Base-by-base conservation (phyloP, 331 rosid species). In the Cydonia oblonga region DNA sequence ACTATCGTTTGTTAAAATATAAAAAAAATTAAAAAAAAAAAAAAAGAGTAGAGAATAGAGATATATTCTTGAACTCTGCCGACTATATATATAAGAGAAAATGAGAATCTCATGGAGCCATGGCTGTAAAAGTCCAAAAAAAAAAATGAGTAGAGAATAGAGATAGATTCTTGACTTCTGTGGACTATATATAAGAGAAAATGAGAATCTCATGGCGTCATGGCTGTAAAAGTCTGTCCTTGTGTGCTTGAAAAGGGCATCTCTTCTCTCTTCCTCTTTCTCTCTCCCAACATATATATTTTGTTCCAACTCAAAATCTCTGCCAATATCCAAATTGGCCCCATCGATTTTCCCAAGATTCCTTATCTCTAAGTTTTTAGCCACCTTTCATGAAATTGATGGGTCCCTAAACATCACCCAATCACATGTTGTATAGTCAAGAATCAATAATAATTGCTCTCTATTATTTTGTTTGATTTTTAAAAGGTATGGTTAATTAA, bases 151-250 rank as follows among this genome's bases (percentile, higher is more conserved):
- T 9, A 35, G 46, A 11, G 46, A 44, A 71, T 9, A 68, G 82
- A 28, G 66, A 75, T 60, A 81, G 91, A 88, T 86, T 90, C 90
- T 81, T 80, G 72, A 75, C 64, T 76, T 84, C 82, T 66, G 63
- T 79, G 85, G 91, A 78, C 80, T 60, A 83, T 30, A 18, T 23
- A 71, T 26, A 26, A 49, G 28, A 68, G 46, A 40, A 40, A 69
- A 22, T 13, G 56, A 75, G 96, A 88, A 86, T 84, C 91, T 80
- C 71, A 86, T 80, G 84, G 96, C 81, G 89, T 81, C 73, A 87
- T 80, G 86, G 96, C 81, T 83, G 93, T 81, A 83, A 89, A 82
- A 81, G 80, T 26, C 66, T 86, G 85, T 79, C 88, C 62, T 80
- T 79, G 14, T 86, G 49, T 5, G 69, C 40, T 68, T 64, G 44